phyloP scores from a whole-genome alignment of 805 yeast species.

The Schizosaccharomyces osmophilus region DNA sequence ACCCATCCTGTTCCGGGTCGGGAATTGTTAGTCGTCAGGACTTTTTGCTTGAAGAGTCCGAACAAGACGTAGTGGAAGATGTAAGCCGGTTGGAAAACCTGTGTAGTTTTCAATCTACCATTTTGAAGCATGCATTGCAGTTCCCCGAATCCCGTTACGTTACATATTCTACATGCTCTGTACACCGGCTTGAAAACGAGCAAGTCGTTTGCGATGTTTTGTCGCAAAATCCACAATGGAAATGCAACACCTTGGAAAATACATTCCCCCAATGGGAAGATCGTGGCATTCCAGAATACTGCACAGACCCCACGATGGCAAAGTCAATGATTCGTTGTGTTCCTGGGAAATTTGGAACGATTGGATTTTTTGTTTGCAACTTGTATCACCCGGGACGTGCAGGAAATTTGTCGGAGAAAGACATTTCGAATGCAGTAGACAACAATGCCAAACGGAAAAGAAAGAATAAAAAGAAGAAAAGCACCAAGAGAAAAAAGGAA shows the following conservation, averaged over 20 bases:
- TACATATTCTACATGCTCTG: slow-evolving; percentile 87
- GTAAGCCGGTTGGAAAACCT: slow-evolving; percentile 40
- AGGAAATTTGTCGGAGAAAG: too few relatives aligned
- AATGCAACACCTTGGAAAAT: slow-evolving; percentile 27
- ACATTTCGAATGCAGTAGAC: too few relatives aligned
- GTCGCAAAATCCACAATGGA: slow-evolving; percentile 56
- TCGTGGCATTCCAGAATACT: slow-evolving; percentile 50
- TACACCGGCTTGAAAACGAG: slow-evolving; percentile 85
- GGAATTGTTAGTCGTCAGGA: slow-evolving; percentile 82
- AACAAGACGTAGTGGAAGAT: slow-evolving; percentile 14
- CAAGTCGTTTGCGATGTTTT: slow-evolving; percentile 63
- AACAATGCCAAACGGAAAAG: neutral
- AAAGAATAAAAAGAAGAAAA: neutral
- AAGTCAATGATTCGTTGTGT: slow-evolving; percentile 68
- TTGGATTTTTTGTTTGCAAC: slow-evolving; percentile 90
- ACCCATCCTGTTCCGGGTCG: slow-evolving; percentile 93
- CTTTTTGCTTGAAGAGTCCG: slow-evolving; percentile 14
- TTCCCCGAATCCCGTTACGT: slow-evolving; percentile 57
- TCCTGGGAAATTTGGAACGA: slow-evolving; percentile 89
- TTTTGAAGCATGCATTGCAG: slow-evolving; percentile 63
- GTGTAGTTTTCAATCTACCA: slow-evolving; percentile 66
- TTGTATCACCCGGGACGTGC: slow-evolving; percentile 27
- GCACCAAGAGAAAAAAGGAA: too few relatives aligned
- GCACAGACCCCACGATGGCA: slow-evolving; percentile 31
- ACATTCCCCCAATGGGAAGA: slow-evolving; percentile 72